phyloP scores from a whole-genome alignment of 768 basidiomycete species.

The Lyophyllum atratum region DNA sequence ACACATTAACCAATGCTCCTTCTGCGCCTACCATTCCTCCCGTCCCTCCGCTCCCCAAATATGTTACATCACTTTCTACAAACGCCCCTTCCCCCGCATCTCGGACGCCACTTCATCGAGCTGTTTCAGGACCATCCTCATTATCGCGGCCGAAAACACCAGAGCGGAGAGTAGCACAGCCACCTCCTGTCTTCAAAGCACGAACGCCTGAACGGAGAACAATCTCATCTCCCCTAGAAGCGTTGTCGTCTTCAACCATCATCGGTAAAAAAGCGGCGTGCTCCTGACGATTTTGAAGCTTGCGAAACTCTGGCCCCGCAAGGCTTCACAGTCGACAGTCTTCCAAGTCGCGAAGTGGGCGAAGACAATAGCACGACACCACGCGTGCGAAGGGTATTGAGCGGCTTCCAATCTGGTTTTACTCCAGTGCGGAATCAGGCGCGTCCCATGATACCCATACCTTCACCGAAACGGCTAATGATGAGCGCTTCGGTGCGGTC shows the following conservation, averaged over 20 bases:
- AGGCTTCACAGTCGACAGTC: slow-evolving; percentile 59
- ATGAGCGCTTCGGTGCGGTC: slow-evolving; percentile 26
- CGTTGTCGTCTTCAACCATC: slow-evolving; percentile 36
- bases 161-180: slow-evolving; percentile 37
- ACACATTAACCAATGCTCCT: slow-evolving; percentile 24
- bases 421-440: slow-evolving; percentile 64
- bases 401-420: slow-evolving; percentile 64
- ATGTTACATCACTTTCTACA: slow-evolving; percentile 5
- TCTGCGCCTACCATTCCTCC: slow-evolving; percentile 15
- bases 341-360: slow-evolving; percentile 38
- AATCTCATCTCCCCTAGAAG: slow-evolving; percentile 23
- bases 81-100: slow-evolving; percentile 17
- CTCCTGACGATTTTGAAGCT: slow-evolving; percentile 76
- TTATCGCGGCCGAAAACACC: slow-evolving; percentile 54
- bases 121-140: slow-evolving; percentile 47
- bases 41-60: slow-evolving; percentile 13
- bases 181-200: slow-evolving; percentile 49
- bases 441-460: slow-evolving; percentile 40
- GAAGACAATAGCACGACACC: slow-evolving; percentile 48
- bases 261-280: slow-evolving; percentile 73
- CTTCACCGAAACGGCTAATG: slow-evolving; percentile 52
- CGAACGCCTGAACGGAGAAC: slow-evolving; percentile 48
- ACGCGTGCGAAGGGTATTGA: slow-evolving; percentile 60
- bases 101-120: slow-evolving; percentile 29
- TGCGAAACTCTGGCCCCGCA: slow-evolving; percentile 60